phyloP scores from a whole-genome alignment of 2,329 filamentous ascomycete genomes.

The Aspergillus sclerotialis region DNA sequence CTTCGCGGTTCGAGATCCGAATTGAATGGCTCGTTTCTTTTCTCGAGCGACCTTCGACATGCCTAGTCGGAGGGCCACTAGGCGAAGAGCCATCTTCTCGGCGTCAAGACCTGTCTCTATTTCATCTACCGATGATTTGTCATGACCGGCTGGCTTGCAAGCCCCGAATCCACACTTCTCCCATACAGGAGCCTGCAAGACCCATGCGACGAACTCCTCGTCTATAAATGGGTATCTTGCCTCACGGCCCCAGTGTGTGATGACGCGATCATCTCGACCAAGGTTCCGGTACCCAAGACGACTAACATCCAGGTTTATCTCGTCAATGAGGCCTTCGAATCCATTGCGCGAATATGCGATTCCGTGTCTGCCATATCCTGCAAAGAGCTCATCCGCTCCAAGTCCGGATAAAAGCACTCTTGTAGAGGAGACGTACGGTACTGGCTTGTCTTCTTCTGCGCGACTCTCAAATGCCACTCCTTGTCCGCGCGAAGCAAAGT shows the following conservation, averaged over 20 bases:
- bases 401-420: slow-evolving; percentile 85
- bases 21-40: slow-evolving; percentile 89
- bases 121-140: slow-evolving; percentile 12
- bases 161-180: slow-evolving; percentile 84
- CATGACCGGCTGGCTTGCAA: slow-evolving; percentile 17
- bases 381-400: slow-evolving; percentile 93
- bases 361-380: slow-evolving; percentile 79
- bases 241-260: slow-evolving; percentile 83
- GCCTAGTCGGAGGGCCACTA: slow-evolving; percentile 67
- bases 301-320: slow-evolving; percentile 77
- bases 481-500: slow-evolving; percentile 77
- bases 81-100: slow-evolving; percentile 72
- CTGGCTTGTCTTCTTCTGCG: slow-evolving; percentile 7
- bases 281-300: slow-evolving; percentile 90
- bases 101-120: slow-evolving; percentile 52
- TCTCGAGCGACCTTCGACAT: slow-evolving; percentile 68
- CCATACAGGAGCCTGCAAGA: slow-evolving; percentile 65
- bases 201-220: slow-evolving; percentile 76
- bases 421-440: slow-evolving; percentile 60
- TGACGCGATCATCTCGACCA: slow-evolving; percentile 84
- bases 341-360: slow-evolving; percentile 65
- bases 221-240: slow-evolving; percentile 87
- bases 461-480: slow-evolving; percentile 41
- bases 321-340: slow-evolving; percentile 65
- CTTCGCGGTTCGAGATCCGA: slow-evolving; percentile 74